phyloP scores from a whole-genome alignment of 2,329 filamentous ascomycete species.

The Capronia americana region DNA sequence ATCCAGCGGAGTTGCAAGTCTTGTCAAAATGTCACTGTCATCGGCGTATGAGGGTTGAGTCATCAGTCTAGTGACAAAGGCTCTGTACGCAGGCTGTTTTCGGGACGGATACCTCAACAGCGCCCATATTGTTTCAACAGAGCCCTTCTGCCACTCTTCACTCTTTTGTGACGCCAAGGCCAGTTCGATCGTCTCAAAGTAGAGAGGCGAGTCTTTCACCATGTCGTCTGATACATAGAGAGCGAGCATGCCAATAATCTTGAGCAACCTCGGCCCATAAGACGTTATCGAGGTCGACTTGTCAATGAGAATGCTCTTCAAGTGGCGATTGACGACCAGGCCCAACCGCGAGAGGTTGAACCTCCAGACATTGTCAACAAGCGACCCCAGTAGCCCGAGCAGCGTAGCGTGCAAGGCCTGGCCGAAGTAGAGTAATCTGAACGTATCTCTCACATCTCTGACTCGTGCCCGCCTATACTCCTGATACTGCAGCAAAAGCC shows the following conservation, averaged over 20 bases:
- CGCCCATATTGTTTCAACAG: constrained; percentile 18
- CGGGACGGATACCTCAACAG: constrained; percentile 23
- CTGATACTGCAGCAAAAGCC: constrained; percentile 70
- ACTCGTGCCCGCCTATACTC: constrained; percentile 43
- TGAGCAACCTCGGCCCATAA: constrained; percentile 26
- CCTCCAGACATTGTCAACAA: constrained; percentile 16
- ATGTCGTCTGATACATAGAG: constrained; percentile 50
- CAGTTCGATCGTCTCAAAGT: constrained; percentile 29
- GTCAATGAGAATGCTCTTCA: constrained; percentile 23
- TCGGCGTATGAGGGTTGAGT: constrained; percentile 23
- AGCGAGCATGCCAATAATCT: constrained; percentile 44
- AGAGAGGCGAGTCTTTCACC: constrained; percentile 13
- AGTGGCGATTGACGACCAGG: constrained; percentile 25
- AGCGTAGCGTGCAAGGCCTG: constrained; percentile 44
- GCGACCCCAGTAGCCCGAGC: background rate
- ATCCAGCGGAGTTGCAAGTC: constrained; percentile 23
- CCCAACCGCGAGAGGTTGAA: constrained; percentile 23
- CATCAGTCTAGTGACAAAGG: constrained; percentile 30
- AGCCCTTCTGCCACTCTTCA: constrained; percentile 17
- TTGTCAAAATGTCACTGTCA: constrained; percentile 14
- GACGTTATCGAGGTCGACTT: constrained; percentile 10
- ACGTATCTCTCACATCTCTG: constrained; percentile 48
- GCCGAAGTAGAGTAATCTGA: constrained; percentile 54
- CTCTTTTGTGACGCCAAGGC: constrained; percentile 17
- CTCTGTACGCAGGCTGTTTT: constrained; percentile 20